Base-by-base conservation (phyloP, 2,329 filamentous ascomycete genomes). In the Mariannaea elegans region DNA sequence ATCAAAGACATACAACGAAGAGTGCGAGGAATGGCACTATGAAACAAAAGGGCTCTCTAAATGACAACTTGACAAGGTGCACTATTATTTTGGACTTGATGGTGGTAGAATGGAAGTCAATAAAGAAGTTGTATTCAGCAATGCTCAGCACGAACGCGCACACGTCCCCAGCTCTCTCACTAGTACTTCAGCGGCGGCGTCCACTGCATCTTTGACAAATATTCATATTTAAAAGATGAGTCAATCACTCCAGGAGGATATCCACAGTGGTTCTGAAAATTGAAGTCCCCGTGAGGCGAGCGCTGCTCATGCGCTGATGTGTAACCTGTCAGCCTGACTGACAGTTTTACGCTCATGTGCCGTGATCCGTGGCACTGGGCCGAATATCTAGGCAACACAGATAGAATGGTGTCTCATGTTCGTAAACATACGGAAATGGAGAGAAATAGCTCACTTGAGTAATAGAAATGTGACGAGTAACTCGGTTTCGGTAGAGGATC, bases 301-400 rank as follows among this genome's bases (percentile, higher is more conserved):
- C 19, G 38, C 31, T 42, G 9, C 21, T 7, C 23, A 14, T 45
- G 16, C 18, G 23, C 36, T 46, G 18, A 36, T 41, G 38, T 36
- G 32, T 58, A 42, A n/a, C 21, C 23, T 36, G 32, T 44, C 38
- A 50, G 44, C 9, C 56, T 49, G 31, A 54, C 50, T 45, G 45
- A 49, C 50, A 32, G 44, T 42, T 32, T 46, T 19, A 46, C 45
- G 31, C 56, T 48, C 31, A 53, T 16, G 24, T 23, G 41, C 12
- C 19, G 16, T 18, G 44, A 16, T 53, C 16, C 13, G 50, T 21
- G 50, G 14, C 50, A 34, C 44, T 31, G 29, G 31, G 18, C 23
- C 12, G 7, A 49, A 55, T 53, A 49, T 46, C 31, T 8, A 9
- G 38, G 56, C 14, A 45, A 24, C 38, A 29, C 18, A 34, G 31